Base-by-base conservation (phyloP, 257 asterid genomes). In the Nicotiana tabacum region DNA sequence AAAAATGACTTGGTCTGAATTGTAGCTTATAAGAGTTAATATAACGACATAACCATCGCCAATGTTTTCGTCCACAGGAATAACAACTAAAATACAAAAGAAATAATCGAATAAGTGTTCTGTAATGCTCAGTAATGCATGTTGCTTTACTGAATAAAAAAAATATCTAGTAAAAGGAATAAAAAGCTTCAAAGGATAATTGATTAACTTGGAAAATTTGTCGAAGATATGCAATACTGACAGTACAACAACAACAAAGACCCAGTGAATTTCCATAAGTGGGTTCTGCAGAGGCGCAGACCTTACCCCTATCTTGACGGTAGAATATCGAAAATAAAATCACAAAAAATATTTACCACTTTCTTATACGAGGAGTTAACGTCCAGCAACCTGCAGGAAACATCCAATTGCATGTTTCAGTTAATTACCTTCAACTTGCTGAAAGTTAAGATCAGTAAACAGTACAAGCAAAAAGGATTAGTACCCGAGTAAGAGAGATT, bases 331-430 rank as follows among this genome's bases (percentile, higher is more conserved):
- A 29, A 64, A 65, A 65, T 65, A 13, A 65, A 32, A 32, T 66
- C 0, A 39, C 0, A 48, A 61, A 39, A 35, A 30, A 35, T 35
- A 61, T 1, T 70, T 92, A 95, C 98, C 98, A 95, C 30, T 92
- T 86, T 10, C 80, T 88, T 37, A 95, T 89, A 61, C 58, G 99
- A 83, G 97, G 95, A 78, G 96, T 90, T 17, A 78, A 69, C 80
- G 86, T 82, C 99, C 99, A 94, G 90, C 99, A 95, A 90, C 88
- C 99, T 94, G 94, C 90, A 86, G 81, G 82, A 43, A 69, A 84
- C 51, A 83, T 18, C 9, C 18, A 85, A 77, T 82, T 13, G 69
- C 60, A 70, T 30, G 2, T 76, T 21, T 61, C 24, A 30, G 83
- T 67, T 46, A 83, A 65, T 61, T 65, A 51, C 48, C 66, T 69